Percentiles rank a stretch among this genome's conserved stretches.
These are phyloP conservation scores for Solanum verrucosum DNA, from an alignment of 257 asterid genomes.

Conservation along the genomic window DNA sequence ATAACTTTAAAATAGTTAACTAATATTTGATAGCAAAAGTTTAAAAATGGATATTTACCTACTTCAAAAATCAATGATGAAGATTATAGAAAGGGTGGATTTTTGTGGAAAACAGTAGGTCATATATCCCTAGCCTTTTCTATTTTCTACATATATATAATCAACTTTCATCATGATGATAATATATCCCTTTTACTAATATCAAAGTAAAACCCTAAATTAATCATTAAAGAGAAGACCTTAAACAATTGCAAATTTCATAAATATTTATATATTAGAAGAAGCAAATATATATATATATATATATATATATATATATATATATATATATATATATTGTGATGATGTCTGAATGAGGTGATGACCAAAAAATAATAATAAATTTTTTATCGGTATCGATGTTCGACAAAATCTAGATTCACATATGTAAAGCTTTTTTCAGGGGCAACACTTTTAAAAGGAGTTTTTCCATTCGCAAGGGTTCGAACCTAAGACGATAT, in stretches of 20 bases:
- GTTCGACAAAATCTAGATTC: neutral
- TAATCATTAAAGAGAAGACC: neutral
- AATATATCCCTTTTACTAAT: neutral
- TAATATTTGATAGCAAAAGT: neutral
- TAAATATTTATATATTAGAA: neutral
- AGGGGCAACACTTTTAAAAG: accelerated
- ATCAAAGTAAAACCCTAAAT: neutral
- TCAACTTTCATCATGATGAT: neutral
- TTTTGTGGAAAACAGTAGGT: neutral
- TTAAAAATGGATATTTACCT: neutral
- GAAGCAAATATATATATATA: neutral
- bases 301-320: no score
- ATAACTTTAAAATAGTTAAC: neutral
- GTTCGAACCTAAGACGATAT: neutral
- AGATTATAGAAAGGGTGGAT: neutral
- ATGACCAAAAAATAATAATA: neutral
- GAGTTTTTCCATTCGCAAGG: neutral
- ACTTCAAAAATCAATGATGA: neutral
- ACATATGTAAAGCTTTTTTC: neutral
- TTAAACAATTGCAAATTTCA: neutral
- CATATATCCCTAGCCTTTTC: neutral
- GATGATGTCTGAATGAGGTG: neutral
- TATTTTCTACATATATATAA: neutral
- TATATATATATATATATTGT: neutral
- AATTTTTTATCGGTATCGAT: neutral